Percentiles rank a stretch among this genome's conserved stretches.
phyloP scores from a whole-genome alignment of 2,329 filamentous ascomycete genomes.

The Fusarium solani-melongenae region DNA sequence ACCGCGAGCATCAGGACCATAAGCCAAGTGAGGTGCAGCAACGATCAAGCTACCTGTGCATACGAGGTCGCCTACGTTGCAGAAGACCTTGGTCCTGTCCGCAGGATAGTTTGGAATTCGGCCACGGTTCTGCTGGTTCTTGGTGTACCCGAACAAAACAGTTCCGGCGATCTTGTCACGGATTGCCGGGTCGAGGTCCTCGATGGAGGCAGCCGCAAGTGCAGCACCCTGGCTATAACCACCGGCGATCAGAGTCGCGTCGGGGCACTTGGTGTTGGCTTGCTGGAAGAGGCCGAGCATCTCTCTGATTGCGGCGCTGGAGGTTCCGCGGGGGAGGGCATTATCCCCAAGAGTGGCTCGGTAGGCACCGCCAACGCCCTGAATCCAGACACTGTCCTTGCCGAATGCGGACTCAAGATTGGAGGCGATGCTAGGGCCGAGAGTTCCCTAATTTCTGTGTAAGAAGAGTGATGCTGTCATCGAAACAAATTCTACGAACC shows the following conservation, averaged over 20 bases:
- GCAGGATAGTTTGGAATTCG: constrained; percentile 52
- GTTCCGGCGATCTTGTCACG: constrained; percentile 50
- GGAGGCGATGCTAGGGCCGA: constrained; percentile 45
- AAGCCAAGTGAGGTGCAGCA: constrained; percentile 23
- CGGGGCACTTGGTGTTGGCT: constrained; percentile 56
- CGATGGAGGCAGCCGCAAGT: constrained; percentile 54
- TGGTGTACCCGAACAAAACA: constrained; percentile 55
- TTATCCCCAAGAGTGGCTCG: constrained; percentile 50
- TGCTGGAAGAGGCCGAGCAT: constrained; percentile 53
- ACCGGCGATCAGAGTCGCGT: constrained; percentile 55
- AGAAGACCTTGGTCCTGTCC: constrained; percentile 52
- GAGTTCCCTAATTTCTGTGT: constrained; percentile 38
- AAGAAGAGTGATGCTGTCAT: not conserved
- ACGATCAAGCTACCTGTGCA: constrained; percentile 50
- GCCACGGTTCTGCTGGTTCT: constrained; percentile 55
- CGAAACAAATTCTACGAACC: constrained; percentile 32
- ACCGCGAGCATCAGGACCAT: constrained; percentile 11
- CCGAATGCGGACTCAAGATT: constrained; percentile 45
- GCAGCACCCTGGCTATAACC: constrained; percentile 57
- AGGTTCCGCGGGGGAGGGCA: constrained; percentile 51
- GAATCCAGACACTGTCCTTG: constrained; percentile 50
- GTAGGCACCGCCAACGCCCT: constrained; percentile 57
- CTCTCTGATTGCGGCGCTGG: constrained; percentile 51
- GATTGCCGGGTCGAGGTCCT: constrained; percentile 45
- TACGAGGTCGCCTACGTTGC: constrained; percentile 49